phyloP scores from a whole-genome alignment of 805 yeast species.

The Clavispora phyllophila region DNA sequence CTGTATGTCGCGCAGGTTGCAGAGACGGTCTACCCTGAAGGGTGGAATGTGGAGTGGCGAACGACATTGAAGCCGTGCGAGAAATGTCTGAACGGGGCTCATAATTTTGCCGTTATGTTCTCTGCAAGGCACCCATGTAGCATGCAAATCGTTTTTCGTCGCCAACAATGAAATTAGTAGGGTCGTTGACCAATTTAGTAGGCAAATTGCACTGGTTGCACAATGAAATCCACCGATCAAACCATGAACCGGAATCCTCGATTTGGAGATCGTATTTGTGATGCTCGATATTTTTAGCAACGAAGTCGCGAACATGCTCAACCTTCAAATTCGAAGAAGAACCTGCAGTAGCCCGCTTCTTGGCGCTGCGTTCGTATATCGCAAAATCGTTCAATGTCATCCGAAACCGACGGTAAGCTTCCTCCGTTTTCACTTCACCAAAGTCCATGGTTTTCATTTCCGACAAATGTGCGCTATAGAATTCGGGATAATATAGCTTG shows the following conservation, averaged over 20 bases:
- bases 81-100: background rate
- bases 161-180: conserved; percentile 35
- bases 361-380: conserved; percentile 21
- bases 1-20: too few species aligned
- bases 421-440: conserved; percentile 15
- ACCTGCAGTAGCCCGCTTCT: conserved; percentile 14
- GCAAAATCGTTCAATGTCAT: conserved; percentile 25
- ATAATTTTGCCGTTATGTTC: background rate
- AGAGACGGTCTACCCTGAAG: too few species aligned
- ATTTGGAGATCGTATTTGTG: background rate
- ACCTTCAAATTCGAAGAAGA: conserved; percentile 25
- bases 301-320: conserved; percentile 20
- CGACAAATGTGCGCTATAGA: conserved; percentile 14
- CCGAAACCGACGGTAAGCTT: conserved; percentile 23
- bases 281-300: conserved; percentile 1
- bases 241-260: conserved; percentile 6
- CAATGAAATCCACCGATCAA: conserved; percentile 27
- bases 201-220: conserved; percentile 20
- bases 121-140: conserved; percentile 13
- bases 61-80: background rate
- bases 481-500: conserved; percentile 23
- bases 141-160: conserved; percentile 33
- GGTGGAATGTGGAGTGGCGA: background rate
- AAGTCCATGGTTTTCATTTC: conserved; percentile 4
- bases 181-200: conserved; percentile 18